Evolutionary conservation across 805 yeast genomes (phyloP).

Genomic region (Saccharomycopsis sp.): DNA sequence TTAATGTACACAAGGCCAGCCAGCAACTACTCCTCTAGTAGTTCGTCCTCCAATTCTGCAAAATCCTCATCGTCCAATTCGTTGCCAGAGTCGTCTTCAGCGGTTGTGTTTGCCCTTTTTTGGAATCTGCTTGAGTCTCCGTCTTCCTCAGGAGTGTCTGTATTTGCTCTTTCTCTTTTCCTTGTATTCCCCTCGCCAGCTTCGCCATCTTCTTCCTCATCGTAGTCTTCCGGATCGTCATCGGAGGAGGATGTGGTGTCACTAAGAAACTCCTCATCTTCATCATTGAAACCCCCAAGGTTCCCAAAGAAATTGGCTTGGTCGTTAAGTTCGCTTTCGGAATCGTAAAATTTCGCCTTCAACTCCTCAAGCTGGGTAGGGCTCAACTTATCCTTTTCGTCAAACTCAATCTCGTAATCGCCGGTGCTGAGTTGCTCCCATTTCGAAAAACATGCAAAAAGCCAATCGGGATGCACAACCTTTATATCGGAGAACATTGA

Average conservation of each 20-base stretch:
- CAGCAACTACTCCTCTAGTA: too few relatives aligned
- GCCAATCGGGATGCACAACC: slow-evolving; percentile 89
- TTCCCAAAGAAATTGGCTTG: too few relatives aligned
- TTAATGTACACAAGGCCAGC: too few relatives aligned
- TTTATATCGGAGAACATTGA: slow-evolving; percentile 53
- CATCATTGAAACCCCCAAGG: slow-evolving; percentile 18
- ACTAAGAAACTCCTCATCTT: slow-evolving; percentile 14
- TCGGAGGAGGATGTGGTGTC: background rate
- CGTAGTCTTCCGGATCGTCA: slow-evolving; percentile 3
- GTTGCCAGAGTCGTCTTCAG: background rate
- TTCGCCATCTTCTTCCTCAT: slow-evolving; percentile 13
- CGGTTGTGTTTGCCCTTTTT: slow-evolving; percentile 1
- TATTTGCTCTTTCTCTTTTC: slow-evolving; percentile 1
- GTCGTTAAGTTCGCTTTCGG: slow-evolving; percentile 14
- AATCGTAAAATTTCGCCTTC: slow-evolving; percentile 10
- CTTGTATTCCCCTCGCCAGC: slow-evolving; percentile 19
- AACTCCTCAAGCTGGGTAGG: slow-evolving; percentile 11
- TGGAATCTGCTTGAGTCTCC: slow-evolving; percentile 1
- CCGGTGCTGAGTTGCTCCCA: slow-evolving; percentile 68
- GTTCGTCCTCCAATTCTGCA: slow-evolving; percentile 28
- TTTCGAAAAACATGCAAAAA: slow-evolving; percentile 70
- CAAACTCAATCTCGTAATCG: slow-evolving; percentile 46
- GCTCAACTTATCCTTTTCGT: slow-evolving; percentile 35
- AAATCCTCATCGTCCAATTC: slow-evolving; percentile 23
- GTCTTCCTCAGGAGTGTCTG: background rate